Evolutionary conservation across 2,329 filamentous ascomycete genomes (phyloP), one percentile per base, ranked within the genome.

Genomic region (Microdochium paspali): DNA sequence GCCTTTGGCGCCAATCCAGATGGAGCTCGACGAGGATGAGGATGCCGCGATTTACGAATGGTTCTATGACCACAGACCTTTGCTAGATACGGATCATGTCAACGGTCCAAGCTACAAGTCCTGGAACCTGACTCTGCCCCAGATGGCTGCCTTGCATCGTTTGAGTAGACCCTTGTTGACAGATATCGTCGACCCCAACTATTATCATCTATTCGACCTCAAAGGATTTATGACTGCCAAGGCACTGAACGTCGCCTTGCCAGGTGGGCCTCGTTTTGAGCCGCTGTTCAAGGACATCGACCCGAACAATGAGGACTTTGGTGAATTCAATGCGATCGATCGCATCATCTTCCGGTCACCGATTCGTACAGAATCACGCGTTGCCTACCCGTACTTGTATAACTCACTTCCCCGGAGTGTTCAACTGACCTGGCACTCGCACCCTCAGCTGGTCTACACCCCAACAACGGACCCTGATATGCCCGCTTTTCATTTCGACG

Each of bases 291-390:
- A 98, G 69, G 93, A 98, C 58, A 90, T 98, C 51, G 90, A 98
- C 64, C 93, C 93, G 2, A 98, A 98, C 58, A 91, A 97, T 56
- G 93, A 98, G 66, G 93, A 98, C 62, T 98, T 98, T 67, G 93
- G 93, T 67, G 93, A 98, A 67, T 98, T 98, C 76, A 98, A 98
- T 61, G 93, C 93, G 28, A 98, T 98, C 58, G 93, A 98, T 61
- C 88, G 94, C 56, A 98, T 98, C 67, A 98, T 98, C 56, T 98
- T 98, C 76, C 86, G 93, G 54, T 85, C 87, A 44, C 90, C 91
- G 1, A 94, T 97, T 54, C 83, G 91, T 56, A 98, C 91, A 9
- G 93, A 98, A 67, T 96, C 94, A 60, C 83, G 91, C 43, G 93
- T 98, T 40, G 90, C 90, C 1, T 97, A 88, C 63, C 93, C 93